A percentile compares a stretch with the other conserved stretches of the same genome.
Conservation (phyloP, 225 moss, liverwort and hornwort species). For the Marchantia paleacea region DNA sequence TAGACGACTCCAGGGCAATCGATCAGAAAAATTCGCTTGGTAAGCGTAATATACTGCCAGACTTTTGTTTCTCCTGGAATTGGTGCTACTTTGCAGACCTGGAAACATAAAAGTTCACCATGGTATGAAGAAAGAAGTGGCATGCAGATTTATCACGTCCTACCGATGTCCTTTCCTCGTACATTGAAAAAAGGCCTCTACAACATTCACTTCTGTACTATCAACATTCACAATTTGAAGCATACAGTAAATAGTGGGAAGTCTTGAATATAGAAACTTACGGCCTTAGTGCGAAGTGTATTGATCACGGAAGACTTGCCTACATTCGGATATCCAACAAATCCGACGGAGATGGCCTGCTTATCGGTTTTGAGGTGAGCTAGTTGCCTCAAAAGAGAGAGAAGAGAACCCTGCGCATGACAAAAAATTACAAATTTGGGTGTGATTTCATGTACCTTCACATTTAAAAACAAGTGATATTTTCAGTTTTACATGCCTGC, state of each 20-base stretch:
- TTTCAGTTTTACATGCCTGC: too few relatives aligned
- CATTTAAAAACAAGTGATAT: too few relatives aligned
- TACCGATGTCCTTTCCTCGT: background rate
- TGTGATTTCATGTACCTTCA: background rate
- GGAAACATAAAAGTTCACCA: background rate
- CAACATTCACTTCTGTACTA: background rate
- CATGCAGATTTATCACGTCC: too few relatives aligned
- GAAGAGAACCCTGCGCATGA: constrained; percentile 75
- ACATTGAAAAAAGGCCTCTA: too few relatives aligned
- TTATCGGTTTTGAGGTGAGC: constrained; percentile 94
- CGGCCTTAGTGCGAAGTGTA: constrained; percentile 79
- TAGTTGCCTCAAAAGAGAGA: constrained; percentile 88
- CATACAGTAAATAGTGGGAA: background rate
- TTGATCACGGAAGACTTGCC: constrained; percentile 97
- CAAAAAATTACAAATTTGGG: background rate
- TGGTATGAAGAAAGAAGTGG: too few relatives aligned
- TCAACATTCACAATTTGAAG: background rate
- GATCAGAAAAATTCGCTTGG: constrained; percentile 92
- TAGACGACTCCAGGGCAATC: constrained; percentile 99
- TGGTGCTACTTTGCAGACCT: constrained; percentile 98
- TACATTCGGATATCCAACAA: constrained; percentile 98
- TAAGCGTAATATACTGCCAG: constrained; percentile 98
- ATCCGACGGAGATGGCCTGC: constrained; percentile 97
- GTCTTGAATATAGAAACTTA: constrained; percentile 13
- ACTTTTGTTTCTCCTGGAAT: constrained; percentile 99